phyloP scores from a whole-genome alignment of 331 rosid species.

The Rhamnella rubrinervis region DNA sequence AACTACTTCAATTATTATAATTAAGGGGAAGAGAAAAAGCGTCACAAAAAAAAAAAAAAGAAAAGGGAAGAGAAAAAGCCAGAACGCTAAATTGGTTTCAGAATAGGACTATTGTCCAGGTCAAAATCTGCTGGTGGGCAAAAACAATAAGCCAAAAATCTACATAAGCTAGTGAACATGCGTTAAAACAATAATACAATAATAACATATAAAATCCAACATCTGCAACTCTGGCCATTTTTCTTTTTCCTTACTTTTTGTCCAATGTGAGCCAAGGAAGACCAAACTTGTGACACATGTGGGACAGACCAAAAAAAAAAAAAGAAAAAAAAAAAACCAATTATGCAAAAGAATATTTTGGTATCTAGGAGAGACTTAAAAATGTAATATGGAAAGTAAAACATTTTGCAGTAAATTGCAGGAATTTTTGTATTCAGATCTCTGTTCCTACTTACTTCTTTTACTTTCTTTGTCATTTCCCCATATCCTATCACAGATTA shows the following conservation, averaged over 20 bases:
- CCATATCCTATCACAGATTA: slow-evolving; percentile 20
- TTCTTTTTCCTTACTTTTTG: not conserved
- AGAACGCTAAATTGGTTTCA: not conserved
- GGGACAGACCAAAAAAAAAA: no score
- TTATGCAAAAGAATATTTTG: no score
- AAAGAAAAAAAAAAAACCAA: no score
- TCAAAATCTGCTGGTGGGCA: no score
- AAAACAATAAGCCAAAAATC: not conserved
- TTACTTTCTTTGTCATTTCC: slow-evolving; percentile 17
- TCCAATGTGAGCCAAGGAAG: not conserved
- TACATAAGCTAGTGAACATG: not conserved
- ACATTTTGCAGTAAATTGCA: slow-evolving; percentile 21
- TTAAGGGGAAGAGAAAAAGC: no score
- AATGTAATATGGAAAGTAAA: not conserved
- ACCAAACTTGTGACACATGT: no score
- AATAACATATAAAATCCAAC: slow-evolving; percentile 25
- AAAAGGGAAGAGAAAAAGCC: no score
- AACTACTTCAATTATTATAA: no score
- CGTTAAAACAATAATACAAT: slow-evolving; percentile 8
- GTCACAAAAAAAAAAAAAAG: no score
- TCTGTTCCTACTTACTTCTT: not conserved
- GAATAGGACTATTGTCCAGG: no score
- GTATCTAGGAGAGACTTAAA: no score
- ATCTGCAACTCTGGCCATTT: not conserved
- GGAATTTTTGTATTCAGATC: slow-evolving; percentile 23